Conservation (phyloP, 331 rosid genomes). For the Rhamnella rubrinervis region DNA sequence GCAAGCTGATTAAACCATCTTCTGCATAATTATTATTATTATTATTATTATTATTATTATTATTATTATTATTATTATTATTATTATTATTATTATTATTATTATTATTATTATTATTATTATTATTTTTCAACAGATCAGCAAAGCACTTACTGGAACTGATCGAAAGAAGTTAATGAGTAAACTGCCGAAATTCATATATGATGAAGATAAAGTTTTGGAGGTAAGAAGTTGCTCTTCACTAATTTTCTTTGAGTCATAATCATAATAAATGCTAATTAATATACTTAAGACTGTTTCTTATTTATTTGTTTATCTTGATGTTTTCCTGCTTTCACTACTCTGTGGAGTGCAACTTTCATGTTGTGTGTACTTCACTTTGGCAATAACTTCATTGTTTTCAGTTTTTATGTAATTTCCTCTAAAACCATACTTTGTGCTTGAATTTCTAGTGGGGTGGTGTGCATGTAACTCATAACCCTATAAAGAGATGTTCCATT, state of each 20-base stretch:
- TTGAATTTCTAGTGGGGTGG: too few species aligned
- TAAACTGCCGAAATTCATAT: slow-evolving; percentile 91
- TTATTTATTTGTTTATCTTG: not conserved
- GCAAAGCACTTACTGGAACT: slow-evolving; percentile 79
- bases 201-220: slow-evolving; percentile 90
- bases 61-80: slow-evolving; percentile 11
- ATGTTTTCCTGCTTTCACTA: not conserved
- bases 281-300: not conserved
- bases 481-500: too few species aligned
- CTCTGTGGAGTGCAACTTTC: not conserved
- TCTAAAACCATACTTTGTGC: not conserved
- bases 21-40: slow-evolving; percentile 15
- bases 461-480: too few species aligned
- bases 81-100: slow-evolving; percentile 10
- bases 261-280: not conserved
- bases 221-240: slow-evolving; percentile 60
- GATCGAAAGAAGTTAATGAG: slow-evolving; percentile 88
- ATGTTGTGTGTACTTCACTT: not conserved
- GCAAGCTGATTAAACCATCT: not conserved
- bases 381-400: slow-evolving; percentile 1
- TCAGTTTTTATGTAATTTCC: not conserved
- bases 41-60: slow-evolving; percentile 18
- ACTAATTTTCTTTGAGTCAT: slow-evolving; percentile 18
- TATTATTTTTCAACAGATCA: slow-evolving; percentile 58
- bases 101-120: slow-evolving; percentile 10